These are phyloP conservation scores for Geosiphon pyriformis DNA, from an alignment of 192 early-diverging fungal genomes.

Conservation along the genomic window DNA sequence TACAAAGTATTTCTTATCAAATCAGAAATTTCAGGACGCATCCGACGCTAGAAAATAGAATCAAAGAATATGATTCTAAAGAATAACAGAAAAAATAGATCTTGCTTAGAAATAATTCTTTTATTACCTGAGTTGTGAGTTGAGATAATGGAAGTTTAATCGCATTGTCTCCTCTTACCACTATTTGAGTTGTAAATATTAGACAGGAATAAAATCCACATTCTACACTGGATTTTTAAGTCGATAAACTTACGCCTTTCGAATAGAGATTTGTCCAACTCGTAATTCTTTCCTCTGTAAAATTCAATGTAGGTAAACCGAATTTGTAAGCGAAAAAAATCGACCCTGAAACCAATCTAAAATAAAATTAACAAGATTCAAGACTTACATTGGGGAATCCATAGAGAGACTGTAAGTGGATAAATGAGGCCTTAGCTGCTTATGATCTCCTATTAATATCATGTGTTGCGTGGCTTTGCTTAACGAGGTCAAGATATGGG, in stretches of 20 bases:
- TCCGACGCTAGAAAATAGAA: constrained; percentile 46
- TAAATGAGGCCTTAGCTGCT: constrained; percentile 34
- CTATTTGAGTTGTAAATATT: not conserved
- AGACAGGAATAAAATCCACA: not conserved
- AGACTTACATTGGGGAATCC: not conserved
- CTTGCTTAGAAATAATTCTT: not conserved
- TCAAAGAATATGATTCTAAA: constrained; percentile 14
- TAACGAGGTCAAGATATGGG: constrained; percentile 46
- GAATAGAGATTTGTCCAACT: constrained; percentile 45
- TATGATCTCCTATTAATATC: constrained; percentile 49
- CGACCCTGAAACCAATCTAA: too few species aligned
- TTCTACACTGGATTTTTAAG: constrained; percentile 23
- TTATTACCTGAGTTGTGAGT: constrained; percentile 29
- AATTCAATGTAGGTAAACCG: constrained; percentile 28
- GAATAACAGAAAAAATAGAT: not conserved
- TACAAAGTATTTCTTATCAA: constrained; percentile 46
- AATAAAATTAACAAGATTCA: not conserved
- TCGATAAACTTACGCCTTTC: constrained; percentile 40
- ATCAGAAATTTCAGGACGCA: constrained; percentile 47
- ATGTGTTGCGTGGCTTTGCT: constrained; percentile 45
- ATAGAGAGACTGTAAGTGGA: constrained; percentile 22
- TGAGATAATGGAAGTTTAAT: constrained; percentile 1
- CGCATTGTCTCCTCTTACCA: constrained; percentile 4
- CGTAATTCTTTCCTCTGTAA: constrained; percentile 33
- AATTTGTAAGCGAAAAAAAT: not conserved